Percentiles rank a stretch among this genome's conserved stretches.
phyloP scores from a whole-genome alignment of 176 grass and related monocot genomes.

The Carex pumila region DNA sequence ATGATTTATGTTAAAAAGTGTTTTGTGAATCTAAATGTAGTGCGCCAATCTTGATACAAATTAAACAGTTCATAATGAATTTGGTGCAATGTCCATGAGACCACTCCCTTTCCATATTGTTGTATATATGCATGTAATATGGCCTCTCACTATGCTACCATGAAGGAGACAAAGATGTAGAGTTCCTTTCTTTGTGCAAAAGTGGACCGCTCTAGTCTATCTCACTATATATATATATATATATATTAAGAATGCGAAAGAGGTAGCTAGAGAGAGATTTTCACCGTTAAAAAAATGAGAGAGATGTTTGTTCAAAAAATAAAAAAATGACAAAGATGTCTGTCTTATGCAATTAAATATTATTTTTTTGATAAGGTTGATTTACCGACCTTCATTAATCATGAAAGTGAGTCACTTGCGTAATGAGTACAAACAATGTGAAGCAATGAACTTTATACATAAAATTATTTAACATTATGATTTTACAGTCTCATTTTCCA shows the following conservation, averaged over 20 bases:
- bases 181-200: background rate
- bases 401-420: background rate
- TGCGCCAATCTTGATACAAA: too few species aligned
- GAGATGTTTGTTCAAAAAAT: background rate
- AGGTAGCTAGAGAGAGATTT: background rate
- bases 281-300: background rate
- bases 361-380: background rate
- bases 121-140: too few species aligned
- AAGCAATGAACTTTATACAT: background rate
- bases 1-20: too few species aligned
- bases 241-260: background rate
- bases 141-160: too few species aligned
- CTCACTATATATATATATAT: too few species aligned
- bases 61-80: too few species aligned
- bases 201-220: background rate
- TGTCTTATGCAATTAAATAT: background rate
- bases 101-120: too few species aligned
- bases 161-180: background rate
- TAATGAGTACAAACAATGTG: background rate
- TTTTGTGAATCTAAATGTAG: too few species aligned
- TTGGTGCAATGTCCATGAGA: too few species aligned
- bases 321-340: background rate
- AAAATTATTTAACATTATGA: background rate
- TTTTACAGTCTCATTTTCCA: background rate
- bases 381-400: background rate